phyloP scores from a whole-genome alignment of 345 rosid species.

The Chamaenerion angustifolium region DNA sequence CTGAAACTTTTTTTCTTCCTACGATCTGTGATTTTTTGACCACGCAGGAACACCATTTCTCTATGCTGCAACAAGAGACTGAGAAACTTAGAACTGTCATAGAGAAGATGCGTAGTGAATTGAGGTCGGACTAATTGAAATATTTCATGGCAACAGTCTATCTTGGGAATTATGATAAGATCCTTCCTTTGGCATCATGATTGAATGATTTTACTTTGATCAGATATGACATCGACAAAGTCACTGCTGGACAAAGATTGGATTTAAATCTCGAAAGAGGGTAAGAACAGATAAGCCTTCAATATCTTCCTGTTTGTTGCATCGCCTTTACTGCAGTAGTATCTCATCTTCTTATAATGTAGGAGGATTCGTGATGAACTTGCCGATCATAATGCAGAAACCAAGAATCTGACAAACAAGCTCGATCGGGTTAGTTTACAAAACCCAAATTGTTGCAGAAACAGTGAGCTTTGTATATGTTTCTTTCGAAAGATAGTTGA shows the following conservation, averaged over 20 bases:
- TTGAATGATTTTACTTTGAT: not conserved
- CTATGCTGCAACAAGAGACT: conserved; percentile 68
- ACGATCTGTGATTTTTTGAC: no score
- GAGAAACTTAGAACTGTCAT: conserved; percentile 51
- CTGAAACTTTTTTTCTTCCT: not conserved
- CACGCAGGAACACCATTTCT: conserved; percentile 67
- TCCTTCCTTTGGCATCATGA: no score
- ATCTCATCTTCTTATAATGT: conserved; percentile 1
- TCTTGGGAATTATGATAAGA: no score
- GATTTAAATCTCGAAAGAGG: conserved; percentile 92
- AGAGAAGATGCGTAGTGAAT: conserved; percentile 60
- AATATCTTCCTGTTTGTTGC: not conserved
- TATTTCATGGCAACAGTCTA: no score
- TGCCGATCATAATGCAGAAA: conserved; percentile 56
- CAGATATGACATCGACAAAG: conserved; percentile 88
- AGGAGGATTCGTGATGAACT: conserved; percentile 81
- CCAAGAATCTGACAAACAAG: conserved; percentile 68
- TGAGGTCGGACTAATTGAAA: conserved; percentile 29
- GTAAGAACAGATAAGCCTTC: conserved; percentile 18
- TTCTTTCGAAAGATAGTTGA: not conserved
- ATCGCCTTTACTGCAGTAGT: not conserved
- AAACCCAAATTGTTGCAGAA: no score
- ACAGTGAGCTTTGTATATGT: not conserved
- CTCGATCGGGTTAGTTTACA: conserved; percentile 54
- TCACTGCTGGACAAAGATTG: conserved; percentile 72